Conservation (phyloP, 495 filamentous ascomycete species). For the Podospora tetraspora region DNA sequence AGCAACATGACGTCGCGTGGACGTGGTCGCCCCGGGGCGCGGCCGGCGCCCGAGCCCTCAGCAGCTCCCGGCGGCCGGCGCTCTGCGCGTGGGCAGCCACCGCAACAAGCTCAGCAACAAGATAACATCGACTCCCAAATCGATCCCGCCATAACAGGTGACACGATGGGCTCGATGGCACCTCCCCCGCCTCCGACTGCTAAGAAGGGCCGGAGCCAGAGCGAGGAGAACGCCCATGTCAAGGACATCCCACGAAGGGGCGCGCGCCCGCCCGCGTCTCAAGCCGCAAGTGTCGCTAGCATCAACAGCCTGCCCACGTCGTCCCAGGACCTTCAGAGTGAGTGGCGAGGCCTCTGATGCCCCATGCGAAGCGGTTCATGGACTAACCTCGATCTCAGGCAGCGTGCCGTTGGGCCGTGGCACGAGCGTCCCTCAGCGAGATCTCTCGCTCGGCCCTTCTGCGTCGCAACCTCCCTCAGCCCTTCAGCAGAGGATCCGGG, state of each 20-base stretch:
- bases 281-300: constrained; percentile 3
- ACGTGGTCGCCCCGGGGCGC: constrained; percentile 20
- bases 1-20: constrained; percentile 22
- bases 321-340: constrained; percentile 10
- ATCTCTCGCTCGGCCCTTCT: not conserved
- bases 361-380: not conserved
- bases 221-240: constrained; percentile 3
- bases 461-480: not conserved
- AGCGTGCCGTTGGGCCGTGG: not conserved
- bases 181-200: constrained; percentile 21
- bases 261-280: constrained; percentile 12
- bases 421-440: not conserved
- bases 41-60: constrained; percentile 12
- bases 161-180: constrained; percentile 19
- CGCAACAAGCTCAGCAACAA: constrained; percentile 11
- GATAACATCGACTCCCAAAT: constrained; percentile 14
- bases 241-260: constrained; percentile 15
- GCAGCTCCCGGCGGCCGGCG: constrained; percentile 19
- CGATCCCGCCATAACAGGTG: constrained; percentile 24
- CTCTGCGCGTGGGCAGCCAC: constrained; percentile 25
- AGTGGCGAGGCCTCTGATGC: not conserved
- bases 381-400: not conserved
- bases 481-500: not conserved
- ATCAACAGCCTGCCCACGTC: constrained; percentile 16
- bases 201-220: constrained; percentile 16